Percentiles rank a stretch among this genome's conserved stretches.
Evolutionary conservation across 805 yeast species (phyloP).

Genomic region (Cyberlindnera petersonii): DNA sequence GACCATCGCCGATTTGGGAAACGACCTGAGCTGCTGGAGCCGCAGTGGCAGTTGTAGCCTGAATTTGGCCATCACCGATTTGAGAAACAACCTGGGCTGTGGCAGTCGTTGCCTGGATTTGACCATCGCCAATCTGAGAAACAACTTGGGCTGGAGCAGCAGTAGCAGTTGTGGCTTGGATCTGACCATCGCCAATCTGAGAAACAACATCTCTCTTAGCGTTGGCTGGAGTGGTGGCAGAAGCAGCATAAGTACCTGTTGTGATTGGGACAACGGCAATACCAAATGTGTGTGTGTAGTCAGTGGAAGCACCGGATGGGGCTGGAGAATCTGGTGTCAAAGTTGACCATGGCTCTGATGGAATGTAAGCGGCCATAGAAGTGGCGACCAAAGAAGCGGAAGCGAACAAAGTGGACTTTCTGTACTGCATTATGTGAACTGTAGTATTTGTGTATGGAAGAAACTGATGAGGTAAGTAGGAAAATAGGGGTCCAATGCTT

Average conservation of each 20-base stretch:
- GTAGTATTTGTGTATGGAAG: conserved; percentile 1
- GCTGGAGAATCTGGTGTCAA: conserved; percentile 38
- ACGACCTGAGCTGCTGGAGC: conserved; percentile 30
- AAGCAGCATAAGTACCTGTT: conserved; percentile 33
- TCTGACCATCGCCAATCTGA: conserved; percentile 46
- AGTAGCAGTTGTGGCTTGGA: conserved; percentile 23
- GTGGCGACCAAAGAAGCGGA: conserved; percentile 46
- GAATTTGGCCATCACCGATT: conserved; percentile 32
- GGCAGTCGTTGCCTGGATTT: conserved; percentile 27
- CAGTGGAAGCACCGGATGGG: conserved; percentile 36
- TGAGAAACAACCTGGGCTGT: conserved; percentile 27
- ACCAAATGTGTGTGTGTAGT: conserved; percentile 38
- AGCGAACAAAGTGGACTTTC: conserved; percentile 33
- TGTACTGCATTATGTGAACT: conserved; percentile 40
- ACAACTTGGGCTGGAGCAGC: conserved; percentile 30
- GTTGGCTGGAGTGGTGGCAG: conserved; percentile 16
- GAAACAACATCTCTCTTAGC: conserved; percentile 40
- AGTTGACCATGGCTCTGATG: conserved; percentile 49
- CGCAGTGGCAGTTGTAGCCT: conserved; percentile 26
- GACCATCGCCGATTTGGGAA: conserved; percentile 57
- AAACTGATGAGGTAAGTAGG: no score
- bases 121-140: conserved; percentile 25
- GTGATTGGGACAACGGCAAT: conserved; percentile 38
- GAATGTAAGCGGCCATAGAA: conserved; percentile 57
- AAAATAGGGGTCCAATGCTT: no score